A percentile compares a stretch with the other conserved stretches of the same genome.
Evolutionary conservation across 2,329 filamentous ascomycete genomes (phyloP).

Genomic region (Penicillium brevicompactum): DNA sequence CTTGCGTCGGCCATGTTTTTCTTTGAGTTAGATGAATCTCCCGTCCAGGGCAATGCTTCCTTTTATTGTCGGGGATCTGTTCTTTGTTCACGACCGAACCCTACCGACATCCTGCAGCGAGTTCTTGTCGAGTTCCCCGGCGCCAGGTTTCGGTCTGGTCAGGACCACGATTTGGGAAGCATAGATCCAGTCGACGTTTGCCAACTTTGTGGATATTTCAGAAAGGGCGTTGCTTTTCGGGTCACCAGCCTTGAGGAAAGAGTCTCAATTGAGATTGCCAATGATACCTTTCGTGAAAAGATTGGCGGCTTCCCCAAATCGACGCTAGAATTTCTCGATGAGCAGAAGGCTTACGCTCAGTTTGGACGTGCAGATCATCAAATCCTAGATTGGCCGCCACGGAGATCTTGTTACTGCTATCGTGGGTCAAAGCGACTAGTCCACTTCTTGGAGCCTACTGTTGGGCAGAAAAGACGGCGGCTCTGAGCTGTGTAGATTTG

Average conservation of each 20-base stretch:
- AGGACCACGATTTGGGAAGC: neutral
- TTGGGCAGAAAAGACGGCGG: too few relatives aligned
- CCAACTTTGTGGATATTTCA: constrained; percentile 2
- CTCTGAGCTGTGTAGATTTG: too few relatives aligned
- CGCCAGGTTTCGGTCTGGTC: neutral
- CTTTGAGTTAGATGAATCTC: constrained; percentile 19
- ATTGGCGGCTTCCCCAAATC: constrained; percentile 9
- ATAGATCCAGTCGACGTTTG: neutral
- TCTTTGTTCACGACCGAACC: constrained; percentile 10
- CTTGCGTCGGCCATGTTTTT: too few relatives aligned
- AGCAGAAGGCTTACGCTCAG: constrained; percentile 1
- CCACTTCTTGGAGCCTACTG: too few relatives aligned
- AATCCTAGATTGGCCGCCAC: neutral
- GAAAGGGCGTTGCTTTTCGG: constrained; percentile 1
- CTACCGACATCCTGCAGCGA: neutral
- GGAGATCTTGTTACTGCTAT: constrained; percentile 4
- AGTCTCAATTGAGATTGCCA: constrained; percentile 1
- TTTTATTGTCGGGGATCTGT: constrained; percentile 20
- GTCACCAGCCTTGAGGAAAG: constrained; percentile 3
- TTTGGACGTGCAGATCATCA: constrained; percentile 9
- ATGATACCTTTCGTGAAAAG: neutral
- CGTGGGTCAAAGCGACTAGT: too few relatives aligned
- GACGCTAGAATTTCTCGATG: constrained; percentile 2
- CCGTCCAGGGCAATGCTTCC: constrained; percentile 6
- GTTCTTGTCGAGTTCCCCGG: neutral